Base-by-base conservation (phyloP, 345 rosid genomes). In the Salix brachista region DNA sequence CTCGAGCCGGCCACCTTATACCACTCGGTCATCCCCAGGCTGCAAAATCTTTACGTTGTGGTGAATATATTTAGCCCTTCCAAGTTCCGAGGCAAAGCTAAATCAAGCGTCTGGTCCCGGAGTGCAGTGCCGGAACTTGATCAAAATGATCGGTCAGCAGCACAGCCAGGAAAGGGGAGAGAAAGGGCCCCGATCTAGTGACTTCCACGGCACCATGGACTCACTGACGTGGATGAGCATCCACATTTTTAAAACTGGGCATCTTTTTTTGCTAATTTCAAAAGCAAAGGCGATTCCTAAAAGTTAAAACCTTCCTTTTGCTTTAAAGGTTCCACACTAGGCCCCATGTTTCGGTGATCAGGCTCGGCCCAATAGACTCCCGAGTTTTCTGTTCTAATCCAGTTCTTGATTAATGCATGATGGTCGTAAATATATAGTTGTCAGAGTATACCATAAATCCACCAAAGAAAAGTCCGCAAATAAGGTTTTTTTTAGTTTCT, bases 1-100 rank as follows among this genome's bases (percentile, higher is more conserved):
- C 91, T 91, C 85, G 91, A 89, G 96, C 87, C 90, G 86, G 89
- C 90, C 92, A 90, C 89, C 91, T 90, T 86, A 85, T 90, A 90
- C 92, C 93, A 85, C 92, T 89, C 90, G 92, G 93, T 91, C 91
- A 88, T 83, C 91, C 89, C 87, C 86, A 86, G 26, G 26, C 25
- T 56, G 13, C 26, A n/a, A 0, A 3, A 3, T 10, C 8, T 10
- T n/a, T 56, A n/a, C 25, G 9, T 10, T 58, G 8, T 23, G 23
- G 4, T 58, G 10, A 56, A 25, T n/a, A 58, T n/a, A 58, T n/a
- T 58, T 1, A 3, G 50, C 17, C 50, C 14, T 12, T 13, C 50
- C 17, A 6, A 13, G 50, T 12, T 13, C 50, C 17, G 50, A 13
- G 50, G 50, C 50, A 12, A 41, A 44, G 50, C 17, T 44, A 3